Evolutionary conservation across 2,329 filamentous ascomycete genomes (phyloP), one percentile per base, ranked within the genome.

Genomic region (Pestalotiopsis sp.): DNA sequence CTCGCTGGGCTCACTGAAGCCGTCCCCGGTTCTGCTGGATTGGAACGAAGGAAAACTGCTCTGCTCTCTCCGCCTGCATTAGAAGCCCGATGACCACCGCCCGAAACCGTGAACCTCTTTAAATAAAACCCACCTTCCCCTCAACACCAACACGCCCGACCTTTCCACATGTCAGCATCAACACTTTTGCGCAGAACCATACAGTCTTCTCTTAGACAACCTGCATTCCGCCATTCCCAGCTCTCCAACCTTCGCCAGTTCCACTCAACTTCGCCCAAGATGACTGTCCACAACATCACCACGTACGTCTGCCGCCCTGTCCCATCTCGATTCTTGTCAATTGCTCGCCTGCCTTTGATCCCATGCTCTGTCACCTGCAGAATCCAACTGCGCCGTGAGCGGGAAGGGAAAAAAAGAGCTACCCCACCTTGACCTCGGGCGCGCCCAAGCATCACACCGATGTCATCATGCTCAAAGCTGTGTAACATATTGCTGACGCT

Each of bases 261-360:
- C 71, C 80, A 81, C 66, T 76, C 79, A 56, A 79, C 77, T n/a
- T 73, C 70, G 70, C 77, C 80, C 79, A 83, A 78, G 69, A 83
- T 83, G 82, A 79, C 78, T 72, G 78, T 83, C 74, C 80, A 83
- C 78, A 80, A 78, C 74, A 72, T 83, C 69, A 68, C 73, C 58
- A 77, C 74, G 81, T 83, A 73, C 75, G 81, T 78, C 41, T 39
- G 9, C 31, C 59, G 36, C 11, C 17, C n/a, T 4, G 27, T 36
- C 38, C 39, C 31, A 38, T 36, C 20, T 25, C 20, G 31, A 36
- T 36, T 52, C 17, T 25, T 3, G 14, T 31, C 36, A 25, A 5
- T 14, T 2, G 23, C n/a, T 52, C 38, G 4, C 13, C n/a, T 27
- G 38, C 17, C 6, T 17, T n/a, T 7, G 9, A 36, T 25, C 38